phyloP scores from a whole-genome alignment of 1,284 basidiomycete species.

The Pisolithus thermaeus region DNA sequence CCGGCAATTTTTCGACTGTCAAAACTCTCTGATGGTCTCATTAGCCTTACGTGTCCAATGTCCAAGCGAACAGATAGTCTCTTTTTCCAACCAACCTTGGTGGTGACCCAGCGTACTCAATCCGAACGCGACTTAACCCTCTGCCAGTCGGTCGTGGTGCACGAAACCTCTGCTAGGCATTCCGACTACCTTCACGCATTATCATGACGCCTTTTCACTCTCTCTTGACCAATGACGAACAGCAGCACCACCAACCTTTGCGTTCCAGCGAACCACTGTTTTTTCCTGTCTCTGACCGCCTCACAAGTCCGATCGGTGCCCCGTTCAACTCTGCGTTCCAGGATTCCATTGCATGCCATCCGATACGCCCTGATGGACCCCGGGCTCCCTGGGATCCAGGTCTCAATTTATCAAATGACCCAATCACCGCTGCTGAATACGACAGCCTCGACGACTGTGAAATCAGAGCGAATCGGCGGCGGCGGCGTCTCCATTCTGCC shows the following conservation, averaged over 20 bases:
- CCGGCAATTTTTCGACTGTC: not conserved
- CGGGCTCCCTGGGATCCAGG: constrained; percentile 31
- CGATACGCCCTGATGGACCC: constrained; percentile 34
- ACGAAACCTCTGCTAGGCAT: constrained; percentile 1
- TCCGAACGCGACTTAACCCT: not conserved
- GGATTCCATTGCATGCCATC: constrained; percentile 43
- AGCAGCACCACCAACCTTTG: constrained; percentile 36
- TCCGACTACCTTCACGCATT: constrained; percentile 8
- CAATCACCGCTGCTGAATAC: constrained; percentile 34
- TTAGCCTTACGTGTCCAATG: too few relatives aligned
- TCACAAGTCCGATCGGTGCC: constrained; percentile 41
- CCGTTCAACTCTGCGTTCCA: constrained; percentile 38
- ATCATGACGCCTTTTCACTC: constrained; percentile 48
- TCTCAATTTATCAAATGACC: constrained; percentile 39
- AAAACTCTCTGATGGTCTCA: too few relatives aligned
- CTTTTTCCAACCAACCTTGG: too few relatives aligned
- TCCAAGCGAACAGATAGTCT: too few relatives aligned
- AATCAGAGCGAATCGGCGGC: constrained; percentile 34
- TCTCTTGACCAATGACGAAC: constrained; percentile 38
- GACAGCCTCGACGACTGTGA: constrained; percentile 32
- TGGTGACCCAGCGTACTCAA: too few relatives aligned
- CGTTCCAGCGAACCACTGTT: constrained; percentile 44
- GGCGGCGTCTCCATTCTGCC: constrained; percentile 31
- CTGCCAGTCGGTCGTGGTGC: not conserved
- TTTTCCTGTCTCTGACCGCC: constrained; percentile 43